Percentiles rank a stretch among this genome's conserved stretches.
Conservation (phyloP, 2,329 filamentous ascomycete genomes). For the Fusarium vanettenii region DNA sequence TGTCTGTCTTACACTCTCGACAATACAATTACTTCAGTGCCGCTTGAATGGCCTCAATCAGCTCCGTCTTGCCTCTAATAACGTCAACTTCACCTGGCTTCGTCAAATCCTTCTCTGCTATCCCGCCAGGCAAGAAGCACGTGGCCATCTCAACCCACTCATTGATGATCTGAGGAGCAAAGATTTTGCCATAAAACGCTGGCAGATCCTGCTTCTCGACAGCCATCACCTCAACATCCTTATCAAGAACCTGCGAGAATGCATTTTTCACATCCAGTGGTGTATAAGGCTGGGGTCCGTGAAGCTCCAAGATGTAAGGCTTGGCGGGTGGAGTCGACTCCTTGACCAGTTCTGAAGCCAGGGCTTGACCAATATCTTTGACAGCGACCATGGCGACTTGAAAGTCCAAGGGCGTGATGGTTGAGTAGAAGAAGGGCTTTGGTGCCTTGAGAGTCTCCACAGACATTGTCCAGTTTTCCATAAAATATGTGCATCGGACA, state of each 20-base stretch:
- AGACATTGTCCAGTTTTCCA: constrained; percentile 52
- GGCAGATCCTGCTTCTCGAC: constrained; percentile 42
- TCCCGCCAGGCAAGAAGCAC: constrained; percentile 44
- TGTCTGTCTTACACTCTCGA: background rate
- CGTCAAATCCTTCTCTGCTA: constrained; percentile 29
- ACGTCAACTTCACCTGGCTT: constrained; percentile 25
- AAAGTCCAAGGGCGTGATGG: constrained; percentile 48
- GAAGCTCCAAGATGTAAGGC: constrained; percentile 48
- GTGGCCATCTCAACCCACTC: constrained; percentile 48
- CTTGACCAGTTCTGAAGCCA: constrained; percentile 43
- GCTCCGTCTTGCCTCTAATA: constrained; percentile 33
- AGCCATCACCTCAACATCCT: constrained; percentile 40
- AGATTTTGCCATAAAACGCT: constrained; percentile 33
- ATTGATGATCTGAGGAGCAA: constrained; percentile 38
- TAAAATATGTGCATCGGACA: constrained; percentile 51
- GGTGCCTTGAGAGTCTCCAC: constrained; percentile 42
- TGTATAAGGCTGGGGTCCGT: constrained; percentile 45
- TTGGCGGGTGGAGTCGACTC: constrained; percentile 23
- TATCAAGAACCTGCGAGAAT: constrained; percentile 43
- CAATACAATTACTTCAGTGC: background rate
- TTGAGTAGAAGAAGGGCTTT: constrained; percentile 48
- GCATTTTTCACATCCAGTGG: constrained; percentile 45
- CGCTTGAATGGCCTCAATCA: constrained; percentile 28
- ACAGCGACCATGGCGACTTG: constrained; percentile 48
- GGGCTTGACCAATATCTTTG: constrained; percentile 36